Evolutionary conservation across 805 yeast genomes (phyloP), one percentile per base, ranked within the genome.

Genomic region (Candida qinlingensis): DNA sequence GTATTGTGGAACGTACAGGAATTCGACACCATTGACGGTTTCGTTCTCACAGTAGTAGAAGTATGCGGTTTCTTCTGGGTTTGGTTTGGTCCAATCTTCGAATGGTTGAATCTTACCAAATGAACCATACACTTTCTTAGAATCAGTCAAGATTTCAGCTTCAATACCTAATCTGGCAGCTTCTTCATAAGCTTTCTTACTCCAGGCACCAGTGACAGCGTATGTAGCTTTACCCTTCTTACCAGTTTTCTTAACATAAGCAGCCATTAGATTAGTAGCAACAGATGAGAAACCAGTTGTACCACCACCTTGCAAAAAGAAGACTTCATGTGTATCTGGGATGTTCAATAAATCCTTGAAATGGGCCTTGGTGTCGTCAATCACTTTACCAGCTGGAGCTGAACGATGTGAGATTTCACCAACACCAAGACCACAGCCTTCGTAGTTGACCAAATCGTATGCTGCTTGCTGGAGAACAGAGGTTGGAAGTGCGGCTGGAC

Each of bases 321-420:
- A 84, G 2, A 92, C 92, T 66, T 90, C 97, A 65, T 94, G 96
- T 33, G 96, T 85, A 51, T 87, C 96, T 33, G 98, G 98, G 44
- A 94, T 80, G 50, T 73, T 62, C 64, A 90, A 69, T 47, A 94
- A 70, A 61, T 86, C 70, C 37, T 61, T 72, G 61, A 94, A 71
- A 60, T 84, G 79, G 39, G 68, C 71, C 68, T 87, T 89, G 39
- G 98, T 81, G 54, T 78, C 78, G 54, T 89, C 83, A 53, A 94
- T 83, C 49, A 94, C 84, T 49, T 76, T 73, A 29, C 76, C 75
- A 29, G 97, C 99, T 31, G 87, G 86, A 48, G 79, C 75, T 5
- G 97, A 88, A 59, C 99, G 87, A 67, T 94, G 99, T 27, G 97
- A 90, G 58, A 94, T 87, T 69, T 94, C 99, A 56, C 97, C 98